Evolutionary conservation across 805 yeast genomes (phyloP), one percentile per base, ranked within the genome.

Genomic region (Candida orba): DNA sequence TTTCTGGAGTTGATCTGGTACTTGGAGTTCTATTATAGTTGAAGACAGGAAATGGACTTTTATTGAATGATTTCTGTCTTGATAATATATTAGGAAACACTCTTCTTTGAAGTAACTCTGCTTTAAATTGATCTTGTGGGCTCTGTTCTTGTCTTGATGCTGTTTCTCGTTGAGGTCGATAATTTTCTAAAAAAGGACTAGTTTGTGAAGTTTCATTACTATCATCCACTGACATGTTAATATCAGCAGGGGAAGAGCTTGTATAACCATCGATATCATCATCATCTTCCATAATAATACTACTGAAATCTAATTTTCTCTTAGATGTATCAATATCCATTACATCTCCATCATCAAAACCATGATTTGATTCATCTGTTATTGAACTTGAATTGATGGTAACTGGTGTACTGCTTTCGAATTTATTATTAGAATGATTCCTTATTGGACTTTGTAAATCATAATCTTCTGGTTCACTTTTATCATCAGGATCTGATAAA

Each of bases 231-330:
- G 14, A 27, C 12, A 27, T 10, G 29, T 27, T 10, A 2, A 13
- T 27, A 14, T 15, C 31, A 39, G 36, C 10, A 18, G 6, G 24
- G 25, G 24, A 30, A 17, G 22, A 15, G 14, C 14, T 17, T 33
- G 35, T 9, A 10, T 10, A 6, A 15, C 31, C 22, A 22, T 23
- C 41, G 14, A 9, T 17, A 3, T 9, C 22, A 4, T 18, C 33
- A 17, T 24, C 14, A 3, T 15, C 29, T 27, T 27, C 29, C 4
- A 27, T 27, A 27, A 27, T 7, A 14, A 34, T 9, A 12, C 12
- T 27, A 18, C 20, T 34, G 18, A 40, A 40, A 14, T 40, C 38
- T 20, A 40, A 14, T 25, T 27, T 40, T 29, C 38, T 40, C 22
- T 29, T 34, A 4, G 42, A 20, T 15, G 30, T 34, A 34, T 33